Percentiles rank a stretch among this genome's conserved stretches.
phyloP scores from a whole-genome alignment of 192 early-diverging fungal species.

The Podila horticola region DNA sequence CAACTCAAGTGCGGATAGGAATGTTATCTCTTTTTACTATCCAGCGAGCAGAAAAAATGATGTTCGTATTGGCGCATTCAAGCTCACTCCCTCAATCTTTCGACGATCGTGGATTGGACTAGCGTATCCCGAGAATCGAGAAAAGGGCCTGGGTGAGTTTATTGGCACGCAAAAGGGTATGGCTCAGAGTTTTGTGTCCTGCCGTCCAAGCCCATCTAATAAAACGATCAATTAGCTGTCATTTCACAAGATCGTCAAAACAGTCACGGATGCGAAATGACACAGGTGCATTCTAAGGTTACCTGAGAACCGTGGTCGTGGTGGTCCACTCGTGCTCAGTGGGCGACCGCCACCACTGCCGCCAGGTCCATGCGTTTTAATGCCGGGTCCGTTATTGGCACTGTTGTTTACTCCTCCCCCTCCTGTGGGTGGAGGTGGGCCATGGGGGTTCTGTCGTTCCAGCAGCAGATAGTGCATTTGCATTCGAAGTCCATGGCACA shows the following conservation, averaged over 20 bases:
- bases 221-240: not conserved
- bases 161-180: not conserved
- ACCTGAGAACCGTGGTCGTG: constrained; percentile 39
- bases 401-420: constrained; percentile 10
- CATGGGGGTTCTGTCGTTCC: constrained; percentile 52
- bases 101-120: no score
- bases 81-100: no score
- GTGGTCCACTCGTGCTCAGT: constrained; percentile 21
- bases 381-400: not conserved
- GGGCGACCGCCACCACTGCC: constrained; percentile 15
- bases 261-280: not conserved
- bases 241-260: not conserved
- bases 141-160: not conserved
- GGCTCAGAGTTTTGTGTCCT: constrained; percentile 44
- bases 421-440: constrained; percentile 7
- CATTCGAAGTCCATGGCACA: constrained; percentile 74
- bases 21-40: no score
- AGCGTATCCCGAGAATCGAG: no score
- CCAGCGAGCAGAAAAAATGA: no score
- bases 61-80: no score
- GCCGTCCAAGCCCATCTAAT: constrained; percentile 30
- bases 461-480: constrained; percentile 75
- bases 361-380: not conserved
- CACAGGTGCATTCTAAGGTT: not conserved
- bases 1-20: no score